Conservation (phyloP, 129 eudicot genomes). For the Silybum marianum region DNA sequence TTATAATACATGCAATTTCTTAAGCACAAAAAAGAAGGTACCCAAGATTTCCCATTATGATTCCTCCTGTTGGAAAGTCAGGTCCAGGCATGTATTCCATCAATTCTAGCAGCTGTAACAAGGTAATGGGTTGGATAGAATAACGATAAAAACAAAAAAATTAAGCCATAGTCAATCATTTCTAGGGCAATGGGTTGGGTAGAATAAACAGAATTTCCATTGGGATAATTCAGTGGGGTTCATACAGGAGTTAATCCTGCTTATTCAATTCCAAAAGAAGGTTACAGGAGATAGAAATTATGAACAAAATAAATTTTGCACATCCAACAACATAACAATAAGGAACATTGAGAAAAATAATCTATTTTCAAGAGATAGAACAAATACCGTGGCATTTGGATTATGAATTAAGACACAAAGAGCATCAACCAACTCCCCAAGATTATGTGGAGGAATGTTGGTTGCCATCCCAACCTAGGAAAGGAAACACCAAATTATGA, state of each 20-base stretch:
- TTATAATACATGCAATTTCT: background rate
- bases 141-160: background rate
- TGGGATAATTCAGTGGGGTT: background rate
- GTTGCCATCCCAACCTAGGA: conserved; percentile 96
- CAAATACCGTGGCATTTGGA: conserved; percentile 85
- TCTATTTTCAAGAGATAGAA: conserved; percentile 14
- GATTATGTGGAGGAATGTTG: conserved; percentile 97
- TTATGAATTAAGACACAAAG: conserved; percentile 79
- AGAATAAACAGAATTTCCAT: background rate
- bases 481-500: background rate
- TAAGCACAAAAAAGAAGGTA: conserved; percentile 17
- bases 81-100: conserved; percentile 99
- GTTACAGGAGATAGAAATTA: background rate
- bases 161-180: background rate
- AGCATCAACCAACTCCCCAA: conserved; percentile 96
- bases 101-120: conserved; percentile 80
- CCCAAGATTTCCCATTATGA: conserved; percentile 92
- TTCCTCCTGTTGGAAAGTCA: conserved; percentile 98
- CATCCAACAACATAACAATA: background rate
- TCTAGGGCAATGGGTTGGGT: background rate
- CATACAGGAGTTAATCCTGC: background rate
- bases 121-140: background rate
- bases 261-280: background rate
- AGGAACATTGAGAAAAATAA: background rate
- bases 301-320: background rate